Base-by-base conservation (phyloP, 2,329 filamentous ascomycete genomes). In the Graphium sp. region DNA sequence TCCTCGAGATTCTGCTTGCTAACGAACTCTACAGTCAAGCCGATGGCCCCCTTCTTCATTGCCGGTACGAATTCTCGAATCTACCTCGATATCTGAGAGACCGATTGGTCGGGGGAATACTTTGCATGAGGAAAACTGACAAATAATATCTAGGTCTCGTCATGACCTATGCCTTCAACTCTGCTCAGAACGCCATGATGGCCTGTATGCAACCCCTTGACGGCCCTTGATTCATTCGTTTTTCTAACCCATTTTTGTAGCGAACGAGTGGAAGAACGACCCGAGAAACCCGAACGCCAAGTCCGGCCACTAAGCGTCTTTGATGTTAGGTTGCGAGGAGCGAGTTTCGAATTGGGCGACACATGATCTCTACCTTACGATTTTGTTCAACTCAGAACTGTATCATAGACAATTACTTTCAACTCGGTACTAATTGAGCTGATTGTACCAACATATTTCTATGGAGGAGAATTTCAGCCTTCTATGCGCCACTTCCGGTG, bases 231-330 rank as follows among this genome's bases (percentile, higher is more conserved):
- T 36, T 35, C 45, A 49, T 34, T 49, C 40, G 26, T 34, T 34
- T 18, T 34, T 32, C 37, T 17, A 23, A 17, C 22, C 20, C 10
- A n/a, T 16, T n/a, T 25, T 16, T 27, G 38, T 44, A 95, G 87
- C 74, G 63, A 81, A 80, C 45, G 83, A 95, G 64, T 94, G 71
- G 73, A 91, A 85, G 75, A 91, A 93, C 66, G 87, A 95, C 60
- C 83, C 85, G 41, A 75, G 85, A 57, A 94, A 94, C 71, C 74
- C 74, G 41, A 61, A 64, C 44, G 56, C 54, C 42, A 66, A 60
- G 53, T 41, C 49, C 32, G 47, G 45, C 32, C 62, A 67, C 49
- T 67, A 64, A 49, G 20, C n/a, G n/a, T n/a, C n/a, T n/a, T n/a
- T n/a, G n/a, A n/a, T n/a, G n/a, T n/a, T n/a, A n/a, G n/a, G n/a